Evolutionary conservation across 192 early-diverging fungal genomes (phyloP).

Genomic region (Linnemannia hyalina): DNA sequence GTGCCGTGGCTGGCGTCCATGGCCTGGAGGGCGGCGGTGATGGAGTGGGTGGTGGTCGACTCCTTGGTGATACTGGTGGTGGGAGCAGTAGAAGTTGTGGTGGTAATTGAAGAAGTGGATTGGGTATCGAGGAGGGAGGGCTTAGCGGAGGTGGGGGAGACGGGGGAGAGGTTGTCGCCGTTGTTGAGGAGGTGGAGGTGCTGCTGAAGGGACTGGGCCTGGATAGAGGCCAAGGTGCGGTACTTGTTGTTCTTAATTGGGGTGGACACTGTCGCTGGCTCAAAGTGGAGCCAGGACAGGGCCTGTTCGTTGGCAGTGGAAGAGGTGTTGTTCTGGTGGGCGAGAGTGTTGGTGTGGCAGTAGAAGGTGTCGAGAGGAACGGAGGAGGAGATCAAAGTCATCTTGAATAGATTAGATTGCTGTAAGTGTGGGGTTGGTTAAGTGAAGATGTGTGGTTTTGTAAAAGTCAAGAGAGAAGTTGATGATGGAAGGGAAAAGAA

Average conservation of each 20-base stretch:
- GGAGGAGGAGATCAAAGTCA: constrained; percentile 45
- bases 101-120: background rate
- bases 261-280: constrained; percentile 40
- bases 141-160: constrained; percentile 23
- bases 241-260: constrained; percentile 34
- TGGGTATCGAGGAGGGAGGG: constrained; percentile 34
- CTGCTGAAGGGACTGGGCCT: constrained; percentile 18
- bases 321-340: constrained; percentile 16
- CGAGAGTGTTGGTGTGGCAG: background rate
- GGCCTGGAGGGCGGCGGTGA: constrained; percentile 43
- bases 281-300: constrained; percentile 50
- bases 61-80: background rate
- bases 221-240: constrained; percentile 53
- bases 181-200: constrained; percentile 19
- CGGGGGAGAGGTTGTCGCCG: background rate
- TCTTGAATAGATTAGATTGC: constrained; percentile 20
- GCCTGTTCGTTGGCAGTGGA: constrained; percentile 17
- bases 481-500: background rate
- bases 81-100: background rate
- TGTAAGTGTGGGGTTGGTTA: background rate
- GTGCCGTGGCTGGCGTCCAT: constrained; percentile 55
- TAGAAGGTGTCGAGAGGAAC: constrained; percentile 16
- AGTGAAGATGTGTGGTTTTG: constrained; percentile 7
- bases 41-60: constrained; percentile 8
- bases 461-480: constrained; percentile 1